Evolutionary conservation across 768 basidiomycete species (phyloP).

Genomic region (Chalciporus piperatus): DNA sequence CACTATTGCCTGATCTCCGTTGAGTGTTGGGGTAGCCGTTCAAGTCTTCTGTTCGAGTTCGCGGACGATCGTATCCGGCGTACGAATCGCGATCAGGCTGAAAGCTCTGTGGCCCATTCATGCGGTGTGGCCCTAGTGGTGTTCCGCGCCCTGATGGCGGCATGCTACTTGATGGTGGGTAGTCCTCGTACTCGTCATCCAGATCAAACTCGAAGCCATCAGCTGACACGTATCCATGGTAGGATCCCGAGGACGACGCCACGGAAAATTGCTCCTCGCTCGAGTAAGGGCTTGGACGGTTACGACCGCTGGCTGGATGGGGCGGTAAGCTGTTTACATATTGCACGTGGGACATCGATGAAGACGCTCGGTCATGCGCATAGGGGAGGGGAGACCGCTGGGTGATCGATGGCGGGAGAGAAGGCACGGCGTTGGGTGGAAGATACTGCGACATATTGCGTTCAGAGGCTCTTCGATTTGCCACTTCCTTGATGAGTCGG

Average conservation of each 20-base stretch:
- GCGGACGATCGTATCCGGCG: constrained; percentile 48
- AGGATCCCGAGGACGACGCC: constrained; percentile 30
- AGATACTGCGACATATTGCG: constrained; percentile 55
- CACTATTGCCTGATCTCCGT: constrained; percentile 54
- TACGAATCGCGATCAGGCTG: constrained; percentile 54
- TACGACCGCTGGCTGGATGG: constrained; percentile 35
- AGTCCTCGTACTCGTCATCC: constrained; percentile 79
- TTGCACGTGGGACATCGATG: constrained; percentile 31
- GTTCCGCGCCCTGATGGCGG: constrained; percentile 70
- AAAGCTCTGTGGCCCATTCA: constrained; percentile 51
- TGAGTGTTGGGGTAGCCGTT: constrained; percentile 61
- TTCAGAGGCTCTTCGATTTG: constrained; percentile 67
- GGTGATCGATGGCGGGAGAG: constrained; percentile 34
- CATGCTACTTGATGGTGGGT: constrained; percentile 45
- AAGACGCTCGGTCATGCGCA: constrained; percentile 37
- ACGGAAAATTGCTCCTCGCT: constrained; percentile 39
- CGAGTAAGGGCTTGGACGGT: constrained; percentile 35
- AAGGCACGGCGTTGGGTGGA: constrained; percentile 40
- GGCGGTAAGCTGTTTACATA: constrained; percentile 32
- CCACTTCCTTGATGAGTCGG: constrained; percentile 77
- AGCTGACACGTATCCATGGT: constrained; percentile 46
- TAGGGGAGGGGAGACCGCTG: constrained; percentile 35
- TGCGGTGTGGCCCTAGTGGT: constrained; percentile 59
- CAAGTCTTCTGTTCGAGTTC: constrained; percentile 68
- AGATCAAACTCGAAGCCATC: constrained; percentile 72